These are phyloP conservation scores for Talaromyces piceae DNA, from an alignment of 2,329 filamentous ascomycete species.

Conservation along the genomic window DNA sequence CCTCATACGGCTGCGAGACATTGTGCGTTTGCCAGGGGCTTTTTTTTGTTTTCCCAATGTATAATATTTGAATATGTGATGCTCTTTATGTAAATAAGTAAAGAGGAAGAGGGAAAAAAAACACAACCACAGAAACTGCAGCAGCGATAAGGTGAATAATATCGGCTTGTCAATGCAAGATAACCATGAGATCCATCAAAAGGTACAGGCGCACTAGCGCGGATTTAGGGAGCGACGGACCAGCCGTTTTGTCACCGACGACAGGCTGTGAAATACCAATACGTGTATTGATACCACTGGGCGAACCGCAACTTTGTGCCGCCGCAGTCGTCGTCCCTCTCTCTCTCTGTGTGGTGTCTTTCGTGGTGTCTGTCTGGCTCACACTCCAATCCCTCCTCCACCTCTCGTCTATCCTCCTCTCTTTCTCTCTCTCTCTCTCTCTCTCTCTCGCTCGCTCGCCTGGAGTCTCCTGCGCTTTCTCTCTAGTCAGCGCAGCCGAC, in stretches of 20 bases:
- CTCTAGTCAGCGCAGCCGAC: not conserved
- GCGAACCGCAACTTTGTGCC: not conserved
- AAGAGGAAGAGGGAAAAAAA: not conserved
- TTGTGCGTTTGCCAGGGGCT: too few relatives aligned
- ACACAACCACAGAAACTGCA: too few relatives aligned
- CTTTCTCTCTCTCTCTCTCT: not conserved
- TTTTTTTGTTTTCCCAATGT: too few relatives aligned
- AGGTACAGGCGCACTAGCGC: not conserved
- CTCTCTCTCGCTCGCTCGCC: not conserved
- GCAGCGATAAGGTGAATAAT: not conserved
- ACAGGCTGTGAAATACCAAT: not conserved
- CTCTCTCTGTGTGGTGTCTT: not conserved
- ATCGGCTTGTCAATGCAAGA: not conserved
- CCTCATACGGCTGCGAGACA: too few relatives aligned
- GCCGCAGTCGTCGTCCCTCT: not conserved
- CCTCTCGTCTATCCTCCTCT: too few relatives aligned
- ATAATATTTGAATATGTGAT: too few relatives aligned
- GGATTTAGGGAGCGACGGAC: not conserved
- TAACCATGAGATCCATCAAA: not conserved
- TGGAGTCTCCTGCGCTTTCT: not conserved
- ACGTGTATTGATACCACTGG: not conserved
- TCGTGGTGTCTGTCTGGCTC: not conserved
- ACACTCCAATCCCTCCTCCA: too few relatives aligned
- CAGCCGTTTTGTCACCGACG: not conserved
- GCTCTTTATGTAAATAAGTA: too few relatives aligned